Evolutionary conservation across 2,329 filamentous ascomycete species (phyloP).

Genomic region (Xylaria sp.): DNA sequence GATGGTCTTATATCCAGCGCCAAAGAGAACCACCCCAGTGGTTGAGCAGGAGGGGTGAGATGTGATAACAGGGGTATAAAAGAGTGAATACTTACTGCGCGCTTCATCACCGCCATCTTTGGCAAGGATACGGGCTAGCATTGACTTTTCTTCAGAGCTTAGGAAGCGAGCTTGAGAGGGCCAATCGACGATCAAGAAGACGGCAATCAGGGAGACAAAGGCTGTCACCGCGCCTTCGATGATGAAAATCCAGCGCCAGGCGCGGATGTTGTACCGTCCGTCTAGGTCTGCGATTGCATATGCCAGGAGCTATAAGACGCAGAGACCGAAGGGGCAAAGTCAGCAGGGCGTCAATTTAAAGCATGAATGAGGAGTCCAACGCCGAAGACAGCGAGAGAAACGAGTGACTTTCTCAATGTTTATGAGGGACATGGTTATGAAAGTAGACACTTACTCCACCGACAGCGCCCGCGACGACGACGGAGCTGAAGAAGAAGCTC

Average conservation of each 20-base stretch:
- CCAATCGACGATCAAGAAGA: constrained; percentile 57
- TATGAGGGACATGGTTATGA: too few relatives aligned
- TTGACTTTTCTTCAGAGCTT: constrained; percentile 46
- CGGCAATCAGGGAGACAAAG: constrained; percentile 39
- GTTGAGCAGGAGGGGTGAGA: background rate
- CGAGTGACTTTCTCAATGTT: too few relatives aligned
- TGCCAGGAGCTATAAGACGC: constrained; percentile 47
- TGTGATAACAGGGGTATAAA: background rate
- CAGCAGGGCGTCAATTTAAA: background rate
- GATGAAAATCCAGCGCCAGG: constrained; percentile 56
- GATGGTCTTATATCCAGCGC: too few relatives aligned
- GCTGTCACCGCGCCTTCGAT: constrained; percentile 50
- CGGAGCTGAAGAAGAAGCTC: constrained; percentile 51
- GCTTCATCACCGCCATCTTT: constrained; percentile 37
- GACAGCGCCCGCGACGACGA: constrained; percentile 50
- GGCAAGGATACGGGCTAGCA: constrained; percentile 42
- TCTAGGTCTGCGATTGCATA: constrained; percentile 54
- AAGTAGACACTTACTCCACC: constrained; percentile 43
- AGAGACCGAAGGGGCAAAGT: background rate
- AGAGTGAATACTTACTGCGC: constrained; percentile 23
- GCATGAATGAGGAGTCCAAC: background rate
- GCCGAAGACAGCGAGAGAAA: background rate
- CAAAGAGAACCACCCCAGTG: background rate
- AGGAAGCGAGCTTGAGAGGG: constrained; percentile 56
- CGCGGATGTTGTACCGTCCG: constrained; percentile 48